Evolutionary conservation across 1,139 yeast genomes (phyloP), one percentile per base, ranked within the genome.

Genomic region (Protomyces arabidopsidicola): DNA sequence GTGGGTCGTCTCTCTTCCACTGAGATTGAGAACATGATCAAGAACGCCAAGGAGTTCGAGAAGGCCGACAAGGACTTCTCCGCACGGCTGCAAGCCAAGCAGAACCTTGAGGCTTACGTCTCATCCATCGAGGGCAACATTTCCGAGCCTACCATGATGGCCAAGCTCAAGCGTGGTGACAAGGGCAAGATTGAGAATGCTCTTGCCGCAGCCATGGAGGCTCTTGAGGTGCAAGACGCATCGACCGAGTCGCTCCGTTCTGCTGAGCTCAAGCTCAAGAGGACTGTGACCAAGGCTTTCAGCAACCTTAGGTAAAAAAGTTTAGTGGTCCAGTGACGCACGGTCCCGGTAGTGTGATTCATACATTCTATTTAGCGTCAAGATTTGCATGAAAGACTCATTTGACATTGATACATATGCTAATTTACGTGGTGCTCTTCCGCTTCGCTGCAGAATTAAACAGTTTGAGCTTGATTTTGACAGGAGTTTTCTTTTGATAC

Each of bases 201-300:
- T 81, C 86, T 93, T 78, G 90, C 98, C 75, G 98, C 93, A 75
- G 98, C 98, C 79, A 82, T 93, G 83, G 93, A 96, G 77, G 91
- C 98, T 78, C 88, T 93, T 79, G 97, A 91, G 84, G 83, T 93
- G 73, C 97, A 91, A 84, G 98, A 93, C 73, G 85, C 97, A 70
- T 76, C 95, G 75, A 93, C 97, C 78, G 98, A 93, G 77, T 97
- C 90, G 81, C 86, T 83, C 84, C 89, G 98, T 88, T 93, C 90
- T 87, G 98, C 98, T 78, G 98, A 93, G 85, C 90, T 95, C 79
- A 87, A 91, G 80, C 89, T 93, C 80, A 93, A 93, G 90, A 88
- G 98, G 83, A 97, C 95, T 78, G 97, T 90, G 79, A 91, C 97
- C 84, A 93, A 90, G 86, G 98, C 98, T 80, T 89, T 90, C 90